phyloP scores from a whole-genome alignment of 179 eudicot species.

The Beta macrorhiza region DNA sequence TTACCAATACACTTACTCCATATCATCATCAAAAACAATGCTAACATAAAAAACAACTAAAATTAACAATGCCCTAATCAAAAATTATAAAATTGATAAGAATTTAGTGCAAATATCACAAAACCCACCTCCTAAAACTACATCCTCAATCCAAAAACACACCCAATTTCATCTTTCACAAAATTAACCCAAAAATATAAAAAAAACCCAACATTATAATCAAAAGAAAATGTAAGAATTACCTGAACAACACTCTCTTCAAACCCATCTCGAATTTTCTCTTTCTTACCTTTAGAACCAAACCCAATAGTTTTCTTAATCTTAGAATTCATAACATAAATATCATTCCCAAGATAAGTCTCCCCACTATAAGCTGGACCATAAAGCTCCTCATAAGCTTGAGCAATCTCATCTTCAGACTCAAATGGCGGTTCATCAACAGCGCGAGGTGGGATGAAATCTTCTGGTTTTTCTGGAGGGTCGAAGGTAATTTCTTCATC shows the following conservation, averaged over 20 bases:
- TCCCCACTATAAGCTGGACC: constrained; percentile 82
- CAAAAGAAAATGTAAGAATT: neutral
- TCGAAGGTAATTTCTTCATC: constrained; percentile 49
- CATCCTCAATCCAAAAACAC: no score
- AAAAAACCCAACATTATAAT: neutral
- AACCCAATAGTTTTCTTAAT: constrained; percentile 56
- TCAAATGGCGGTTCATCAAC: constrained; percentile 73
- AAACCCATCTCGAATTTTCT: constrained; percentile 77
- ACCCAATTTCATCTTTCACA: no score
- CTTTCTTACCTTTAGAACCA: constrained; percentile 55
- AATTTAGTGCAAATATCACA: neutral
- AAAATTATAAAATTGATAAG: neutral
- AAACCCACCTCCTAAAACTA: no score
- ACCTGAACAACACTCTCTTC: constrained; percentile 81
- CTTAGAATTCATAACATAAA: constrained; percentile 62
- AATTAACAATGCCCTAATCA: neutral
- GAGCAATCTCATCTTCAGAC: constrained; percentile 59
- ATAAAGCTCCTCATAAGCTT: constrained; percentile 78
- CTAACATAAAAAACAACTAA: neutral
- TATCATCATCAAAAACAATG: neutral
- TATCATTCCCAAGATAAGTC: constrained; percentile 54
- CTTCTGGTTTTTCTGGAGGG: constrained; percentile 72
- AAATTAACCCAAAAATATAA: no score
- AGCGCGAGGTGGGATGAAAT: constrained; percentile 47
- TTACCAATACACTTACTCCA: neutral